Evolutionary conservation across 2,329 filamentous ascomycete genomes (phyloP), one percentile per base, ranked within the genome.

Genomic region (Elsinoe batatas): DNA sequence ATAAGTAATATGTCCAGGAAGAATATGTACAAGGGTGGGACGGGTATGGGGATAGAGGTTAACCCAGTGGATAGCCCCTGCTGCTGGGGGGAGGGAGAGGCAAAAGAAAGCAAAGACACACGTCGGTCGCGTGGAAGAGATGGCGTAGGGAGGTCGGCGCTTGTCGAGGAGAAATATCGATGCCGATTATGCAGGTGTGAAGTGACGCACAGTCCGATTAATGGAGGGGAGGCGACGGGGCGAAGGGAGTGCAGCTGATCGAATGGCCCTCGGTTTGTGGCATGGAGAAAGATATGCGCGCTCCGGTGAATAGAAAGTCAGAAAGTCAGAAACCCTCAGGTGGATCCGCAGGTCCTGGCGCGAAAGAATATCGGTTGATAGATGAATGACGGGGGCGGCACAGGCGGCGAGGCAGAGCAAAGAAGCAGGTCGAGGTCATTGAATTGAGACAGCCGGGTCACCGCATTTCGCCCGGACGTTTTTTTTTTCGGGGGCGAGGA

Each of bases 81-180:
- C 40, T 26, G 17, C 40, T 44, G 18, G 38, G 38, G 38, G 18
- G 18, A 11, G 15, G 15, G 38, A 18, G 15, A 42, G 8, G 18
- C 18, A 26, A 44, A 44, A 44, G 40, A 44, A 44, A 44, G 40
- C 40, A 44, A n/a, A 26, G 26, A 22, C 13, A n/a, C 40, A 44
- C 18, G 40, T 13, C 26, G 18, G 10, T 44, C 44, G 44, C 44
- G 44, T 49, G 44, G 40, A 15, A 44, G 26, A 17, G 3, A 20
- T 51, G 47, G 35, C 38, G 47, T 37, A 44, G n/a, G 15, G 47
- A 22, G 26, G 18, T 15, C n/a, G 32, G 47, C 35, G 35, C 47
- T 51, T 38, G 33, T 51, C 18, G 32, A 35, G 47, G 47, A 33
- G 32, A 51, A 38, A 38, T 51, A 49, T 49, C 44, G 44, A 49